These are phyloP conservation scores for Boletus reticuloceps DNA, from an alignment of 768 basidiomycete genomes.

Conservation along the genomic window DNA sequence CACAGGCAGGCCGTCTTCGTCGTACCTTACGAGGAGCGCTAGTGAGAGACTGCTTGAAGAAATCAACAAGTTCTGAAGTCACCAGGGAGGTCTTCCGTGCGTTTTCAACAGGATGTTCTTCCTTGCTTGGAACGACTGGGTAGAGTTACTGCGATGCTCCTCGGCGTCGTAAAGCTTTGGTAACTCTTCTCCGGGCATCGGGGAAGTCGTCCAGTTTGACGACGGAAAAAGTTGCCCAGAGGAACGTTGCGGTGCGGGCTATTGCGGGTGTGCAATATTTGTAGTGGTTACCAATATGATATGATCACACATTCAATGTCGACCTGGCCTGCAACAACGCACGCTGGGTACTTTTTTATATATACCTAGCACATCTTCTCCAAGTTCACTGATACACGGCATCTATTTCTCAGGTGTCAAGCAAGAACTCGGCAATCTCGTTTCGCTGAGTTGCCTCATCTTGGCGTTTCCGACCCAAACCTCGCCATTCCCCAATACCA, in stretches of 20 bases:
- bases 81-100: conserved; percentile 88
- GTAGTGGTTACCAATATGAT: conserved; percentile 19
- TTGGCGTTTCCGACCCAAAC: conserved; percentile 32
- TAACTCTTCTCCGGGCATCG: conserved; percentile 29
- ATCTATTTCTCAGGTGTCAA: conserved; percentile 23
- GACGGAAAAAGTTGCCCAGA: not conserved
- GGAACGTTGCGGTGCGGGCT: not conserved
- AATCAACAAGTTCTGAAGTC: conserved; percentile 12
- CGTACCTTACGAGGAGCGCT: conserved; percentile 55
- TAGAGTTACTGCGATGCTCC: conserved; percentile 13
- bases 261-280: conserved; percentile 20
- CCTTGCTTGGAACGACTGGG: conserved; percentile 33
- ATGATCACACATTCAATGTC: no score
- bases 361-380: not conserved
- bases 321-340: not conserved
- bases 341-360: not conserved
- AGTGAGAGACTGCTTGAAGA: conserved; percentile 12
- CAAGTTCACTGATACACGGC: not conserved
- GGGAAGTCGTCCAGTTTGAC: not conserved
- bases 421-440: conserved; percentile 38
- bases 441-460: conserved; percentile 37
- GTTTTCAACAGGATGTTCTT: conserved; percentile 80
- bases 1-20: conserved; percentile 65
- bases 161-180: conserved; percentile 20
- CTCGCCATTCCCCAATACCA: conserved; percentile 20